phyloP scores from a whole-genome alignment of 805 yeast species.

The Isabelozyma rhagii region DNA sequence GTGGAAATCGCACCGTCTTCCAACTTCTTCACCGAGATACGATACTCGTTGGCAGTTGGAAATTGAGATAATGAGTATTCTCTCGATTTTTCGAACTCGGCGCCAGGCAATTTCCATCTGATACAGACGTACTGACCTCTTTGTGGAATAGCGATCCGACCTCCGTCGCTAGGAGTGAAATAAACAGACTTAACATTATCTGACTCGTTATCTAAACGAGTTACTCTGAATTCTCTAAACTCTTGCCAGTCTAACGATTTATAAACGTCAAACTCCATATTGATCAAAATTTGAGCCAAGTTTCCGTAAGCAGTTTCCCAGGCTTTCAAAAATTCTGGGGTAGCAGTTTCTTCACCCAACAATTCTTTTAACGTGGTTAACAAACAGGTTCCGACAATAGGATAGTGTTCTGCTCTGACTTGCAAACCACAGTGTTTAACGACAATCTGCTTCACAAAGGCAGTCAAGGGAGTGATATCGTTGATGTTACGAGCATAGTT shows the following conservation, averaged over 20 bases:
- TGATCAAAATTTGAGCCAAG: constrained; percentile 59
- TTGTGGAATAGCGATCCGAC: constrained; percentile 16
- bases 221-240: constrained; percentile 50
- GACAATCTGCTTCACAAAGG: constrained; percentile 57
- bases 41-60: constrained; percentile 34
- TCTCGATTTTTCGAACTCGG: constrained; percentile 45
- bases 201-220: constrained; percentile 41
- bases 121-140: constrained; percentile 49
- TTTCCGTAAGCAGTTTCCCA: constrained; percentile 66
- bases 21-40: constrained; percentile 56
- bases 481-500: constrained; percentile 64
- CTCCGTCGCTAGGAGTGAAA: constrained; percentile 43
- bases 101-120: constrained; percentile 30
- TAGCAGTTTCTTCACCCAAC: constrained; percentile 58
- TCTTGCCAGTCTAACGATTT: constrained; percentile 49
- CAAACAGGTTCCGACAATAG: constrained; percentile 59
- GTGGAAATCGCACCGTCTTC: constrained; percentile 49
- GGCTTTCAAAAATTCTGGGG: constrained; percentile 54
- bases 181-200: constrained; percentile 49
- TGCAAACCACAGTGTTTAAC: constrained; percentile 66
- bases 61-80: constrained; percentile 56
- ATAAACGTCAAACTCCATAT: constrained; percentile 51
- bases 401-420: constrained; percentile 62
- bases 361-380: constrained; percentile 51
- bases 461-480: constrained; percentile 49